These are phyloP conservation scores for Cephaloascus albidus DNA, from an alignment of 805 yeast genomes.

Conservation along the genomic window DNA sequence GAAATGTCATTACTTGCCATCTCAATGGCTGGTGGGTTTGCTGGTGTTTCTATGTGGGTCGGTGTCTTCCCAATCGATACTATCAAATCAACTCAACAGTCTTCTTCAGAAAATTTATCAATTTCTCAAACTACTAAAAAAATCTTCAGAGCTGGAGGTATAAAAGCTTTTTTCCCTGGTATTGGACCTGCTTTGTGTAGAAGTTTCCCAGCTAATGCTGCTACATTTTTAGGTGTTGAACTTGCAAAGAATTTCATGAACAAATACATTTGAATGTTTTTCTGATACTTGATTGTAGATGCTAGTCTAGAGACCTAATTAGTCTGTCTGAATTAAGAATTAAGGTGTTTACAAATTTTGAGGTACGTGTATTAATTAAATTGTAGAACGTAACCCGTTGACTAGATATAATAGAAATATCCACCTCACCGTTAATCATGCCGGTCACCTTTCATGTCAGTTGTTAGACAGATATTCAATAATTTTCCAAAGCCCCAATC, in stretches of 20 bases:
- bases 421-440: too few relatives aligned
- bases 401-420: too few relatives aligned
- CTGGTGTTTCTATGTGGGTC: slow-evolving; percentile 97
- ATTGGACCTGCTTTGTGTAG: slow-evolving; percentile 91
- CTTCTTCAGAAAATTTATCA: slow-evolving; percentile 43
- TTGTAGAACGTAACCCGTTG: too few relatives aligned
- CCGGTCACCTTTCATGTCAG: too few relatives aligned
- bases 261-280: slow-evolving; percentile 5
- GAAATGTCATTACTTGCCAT: slow-evolving; percentile 64
- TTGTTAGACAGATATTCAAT: too few relatives aligned
- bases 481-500: too few relatives aligned
- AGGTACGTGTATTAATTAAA: too few relatives aligned
- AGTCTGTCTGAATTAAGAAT: too few relatives aligned
- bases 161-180: slow-evolving; percentile 95
- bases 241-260: slow-evolving; percentile 43
- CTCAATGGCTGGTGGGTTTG: slow-evolving; percentile 87
- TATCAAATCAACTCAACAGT: slow-evolving; percentile 75
- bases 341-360: too few relatives aligned
- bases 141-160: slow-evolving; percentile 69
- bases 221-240: slow-evolving; percentile 94
- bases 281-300: too few relatives aligned
- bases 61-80: slow-evolving; percentile 96
- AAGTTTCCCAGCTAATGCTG: slow-evolving; percentile 99
- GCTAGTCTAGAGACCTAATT: too few relatives aligned
- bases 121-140: slow-evolving; percentile 57